These are phyloP conservation scores for Psidium friedrichsthalianum DNA, from an alignment of 345 rosid species.

Conservation along the genomic window DNA sequence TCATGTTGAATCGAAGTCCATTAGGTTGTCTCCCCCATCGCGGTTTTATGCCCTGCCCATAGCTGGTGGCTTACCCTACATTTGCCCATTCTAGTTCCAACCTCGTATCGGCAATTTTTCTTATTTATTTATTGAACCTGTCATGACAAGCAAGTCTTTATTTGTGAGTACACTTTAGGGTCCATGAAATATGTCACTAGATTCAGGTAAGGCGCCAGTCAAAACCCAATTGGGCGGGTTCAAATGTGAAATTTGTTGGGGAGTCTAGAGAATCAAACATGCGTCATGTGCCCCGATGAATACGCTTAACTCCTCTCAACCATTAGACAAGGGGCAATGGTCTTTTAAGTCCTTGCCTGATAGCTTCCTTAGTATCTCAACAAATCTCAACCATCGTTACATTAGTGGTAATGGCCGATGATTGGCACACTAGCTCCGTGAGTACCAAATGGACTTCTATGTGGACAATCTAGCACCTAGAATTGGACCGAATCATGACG, in stretches of 20 bases:
- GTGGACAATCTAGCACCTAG: no score
- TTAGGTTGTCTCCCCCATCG: background rate
- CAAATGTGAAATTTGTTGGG: background rate
- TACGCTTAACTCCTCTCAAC: background rate
- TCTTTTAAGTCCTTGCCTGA: background rate
- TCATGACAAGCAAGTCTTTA: background rate
- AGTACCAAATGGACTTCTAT: background rate
- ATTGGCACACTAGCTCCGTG: background rate
- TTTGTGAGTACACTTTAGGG: background rate
- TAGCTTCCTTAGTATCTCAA: background rate
- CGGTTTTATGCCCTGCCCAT: background rate
- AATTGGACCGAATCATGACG: background rate
- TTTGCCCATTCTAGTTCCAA: background rate
- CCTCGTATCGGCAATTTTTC: background rate
- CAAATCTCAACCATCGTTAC: background rate
- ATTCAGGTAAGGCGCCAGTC: background rate
- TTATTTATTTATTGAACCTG: no score
- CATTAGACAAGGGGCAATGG: rapidly evolving
- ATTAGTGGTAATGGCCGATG: background rate
- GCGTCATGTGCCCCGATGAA: background rate
- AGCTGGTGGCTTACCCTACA: background rate
- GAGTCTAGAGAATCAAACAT: background rate
- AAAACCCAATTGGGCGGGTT: background rate
- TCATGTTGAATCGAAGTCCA: background rate
- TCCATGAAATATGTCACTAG: background rate